Evolutionary conservation across 2,329 filamentous ascomycete species (phyloP).

Genomic region (Pseudodiploospora longispora): DNA sequence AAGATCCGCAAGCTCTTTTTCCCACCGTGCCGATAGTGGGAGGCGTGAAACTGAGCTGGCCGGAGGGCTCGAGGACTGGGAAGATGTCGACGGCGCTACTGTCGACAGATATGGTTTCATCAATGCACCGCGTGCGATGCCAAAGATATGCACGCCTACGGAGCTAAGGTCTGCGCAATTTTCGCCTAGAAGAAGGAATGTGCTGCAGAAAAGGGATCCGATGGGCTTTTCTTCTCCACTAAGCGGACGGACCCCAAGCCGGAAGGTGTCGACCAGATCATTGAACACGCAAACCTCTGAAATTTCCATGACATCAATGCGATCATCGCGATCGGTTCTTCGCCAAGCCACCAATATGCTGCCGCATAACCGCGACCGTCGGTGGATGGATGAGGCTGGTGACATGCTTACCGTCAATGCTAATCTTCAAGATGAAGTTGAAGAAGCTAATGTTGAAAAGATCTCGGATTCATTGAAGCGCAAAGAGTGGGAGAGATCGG

Average conservation of each 20-base stretch:
- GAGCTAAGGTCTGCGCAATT: slow-evolving; percentile 34
- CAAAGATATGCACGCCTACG: slow-evolving; percentile 33
- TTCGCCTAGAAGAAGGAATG: slow-evolving; percentile 38
- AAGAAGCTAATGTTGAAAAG: slow-evolving; percentile 46
- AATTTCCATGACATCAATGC: slow-evolving; percentile 41
- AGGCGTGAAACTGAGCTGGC: slow-evolving; percentile 40
- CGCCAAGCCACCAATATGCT: slow-evolving; percentile 51
- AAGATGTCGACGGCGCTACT: slow-evolving; percentile 51
- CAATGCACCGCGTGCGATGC: slow-evolving; percentile 33
- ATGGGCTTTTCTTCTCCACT: slow-evolving; percentile 32
- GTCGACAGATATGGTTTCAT: slow-evolving; percentile 66
- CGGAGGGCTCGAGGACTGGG: slow-evolving; percentile 59
- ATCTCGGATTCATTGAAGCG: slow-evolving; percentile 48
- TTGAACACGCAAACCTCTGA: slow-evolving; percentile 50
- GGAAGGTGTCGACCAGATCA: slow-evolving; percentile 50
- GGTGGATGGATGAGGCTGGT: slow-evolving; percentile 57
- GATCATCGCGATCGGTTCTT: slow-evolving; percentile 46
- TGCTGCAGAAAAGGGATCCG: slow-evolving; percentile 31
- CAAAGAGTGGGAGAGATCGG: slow-evolving; percentile 54
- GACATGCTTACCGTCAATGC: slow-evolving; percentile 57
- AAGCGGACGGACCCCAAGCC: slow-evolving; percentile 37
- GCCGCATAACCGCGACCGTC: slow-evolving; percentile 52
- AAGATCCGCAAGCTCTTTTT: slow-evolving; percentile 36
- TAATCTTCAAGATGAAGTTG: slow-evolving; percentile 46
- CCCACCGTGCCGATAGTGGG: slow-evolving; percentile 31